Base-by-base conservation (phyloP, 768 basidiomycete species). In the Gelatoporia subvermispora region DNA sequence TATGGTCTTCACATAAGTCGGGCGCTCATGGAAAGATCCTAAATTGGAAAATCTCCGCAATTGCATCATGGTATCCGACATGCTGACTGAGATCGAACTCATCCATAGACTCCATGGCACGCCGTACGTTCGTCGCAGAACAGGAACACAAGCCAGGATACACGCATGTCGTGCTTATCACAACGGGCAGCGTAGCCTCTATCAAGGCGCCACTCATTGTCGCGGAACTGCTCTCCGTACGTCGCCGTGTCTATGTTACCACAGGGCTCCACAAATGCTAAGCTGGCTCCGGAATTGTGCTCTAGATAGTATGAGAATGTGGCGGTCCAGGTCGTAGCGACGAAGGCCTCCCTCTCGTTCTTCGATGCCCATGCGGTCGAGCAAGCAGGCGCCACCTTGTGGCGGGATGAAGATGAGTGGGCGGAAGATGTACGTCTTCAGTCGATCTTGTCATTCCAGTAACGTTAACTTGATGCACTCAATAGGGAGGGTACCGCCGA, bases 331-430 rank as follows among this genome's bases (percentile, higher is more conserved):
- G 85, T 97, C 8, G 84, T 91, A 3, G 76, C 93, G 0, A 95
- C 93, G 2, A 82, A 84, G 51, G 62, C 80, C 0, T 86, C 91
- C 0, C 70, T 93, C 8, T 76, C 78, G 4, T 97, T 98, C 69
- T 97, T 81, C 68, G 68, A 78, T 43, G 67, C 69, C 21, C 63
- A 68, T 4, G 77, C 79, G 17, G 65, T 92, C 8, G 69, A 72
- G 36, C 55, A 59, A 3, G 61, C 67, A 3, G 83, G 83, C 1
- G 76, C 81, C 9, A 71, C 74, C 42, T 82, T 95, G 9, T 98
- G 94, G 94, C 81, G 74, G 1, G 92, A 98, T 64, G 79, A 80
- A 43, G 93, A 97, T 60, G 95, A 98, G 68, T 97, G 95, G 94
- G 74, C 73, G 35, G 15, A 44, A 7, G 31, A 53, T 34, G 94